Base-by-base conservation (phyloP, 75 land plant genomes). In the Ceratopteris richardii region DNA sequence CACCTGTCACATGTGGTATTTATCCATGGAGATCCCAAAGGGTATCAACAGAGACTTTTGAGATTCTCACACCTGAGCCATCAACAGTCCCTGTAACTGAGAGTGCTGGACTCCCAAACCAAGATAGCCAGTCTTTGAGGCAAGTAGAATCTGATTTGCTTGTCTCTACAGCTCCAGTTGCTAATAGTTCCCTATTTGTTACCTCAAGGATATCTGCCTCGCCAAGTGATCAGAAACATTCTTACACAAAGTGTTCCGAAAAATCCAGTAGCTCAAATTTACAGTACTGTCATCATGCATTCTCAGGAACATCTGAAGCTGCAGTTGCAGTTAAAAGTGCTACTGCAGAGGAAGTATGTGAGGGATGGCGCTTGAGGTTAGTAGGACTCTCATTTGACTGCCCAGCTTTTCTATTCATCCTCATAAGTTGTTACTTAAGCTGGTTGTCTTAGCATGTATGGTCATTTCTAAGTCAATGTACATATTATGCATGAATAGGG, bases 361-460 rank as follows among this genome's bases (percentile, higher is more conserved):
- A 95, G 69, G 75, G 75, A 54, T 95, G 99, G 99, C 66, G 99
- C 53, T 54, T 76, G 18, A 84, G 86, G 96, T 90, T 29, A 51
- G 74, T 25, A 31, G 42, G 28, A 24, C 4, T 11, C 12, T 47
- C 18, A 29, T 0, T 16, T 29, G 18, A 36, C 19, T 30, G 57
- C 10, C 28, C 6, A 29, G 20, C 0, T 19, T 6, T n/a, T 22
- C 37, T 13, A 0, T 29, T 12, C 0, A 24, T 37, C 33, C 29
- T 17, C 31, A 40, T 42, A 12, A 18, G 26, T n/a, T 37, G 0
- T 64, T 30, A 2, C 42, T 14, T 57, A 28, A 10, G 33, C 28
- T 11, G 22, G 25, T 20, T 26, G 19, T 51, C 55, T 61, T 14
- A 46, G 18, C 50, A 18, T 46, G 50, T 46, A 33, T 17, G 3